Base-by-base conservation (phyloP, 108 stramenopile genomes). In the Nitzschia palea region DNA sequence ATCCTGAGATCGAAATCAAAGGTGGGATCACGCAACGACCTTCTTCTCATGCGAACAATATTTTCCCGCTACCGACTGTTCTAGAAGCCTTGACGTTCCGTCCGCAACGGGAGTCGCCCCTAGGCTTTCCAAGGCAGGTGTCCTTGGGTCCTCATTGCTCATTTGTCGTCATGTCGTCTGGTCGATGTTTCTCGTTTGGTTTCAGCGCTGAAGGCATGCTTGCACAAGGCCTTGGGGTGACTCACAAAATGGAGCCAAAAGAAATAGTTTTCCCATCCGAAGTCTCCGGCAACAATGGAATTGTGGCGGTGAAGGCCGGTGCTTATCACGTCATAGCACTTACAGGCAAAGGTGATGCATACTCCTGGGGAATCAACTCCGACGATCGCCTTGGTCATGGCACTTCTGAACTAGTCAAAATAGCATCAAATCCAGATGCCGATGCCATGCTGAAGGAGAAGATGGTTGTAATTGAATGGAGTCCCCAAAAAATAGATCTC, bases 161-260 rank as follows among this genome's bases (percentile, higher is more conserved):
- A 8, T 84, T 86, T 69, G 84, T 87, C 9, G 65, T 88, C 26
- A 82, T 81, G 62, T 85, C 81, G 0, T 66, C 32, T 31, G 91
- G 92, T 12, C 47, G 82, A 48, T 82, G 80, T 65, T 57, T 80
- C 34, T 78, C 80, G 1, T 92, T 85, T 74, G 89, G 89, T 3
- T 69, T 77, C 23, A 91, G 86, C 65, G 63, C 55, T 15, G 85
- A 91, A 61, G 89, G 86, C 6, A 71, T 91, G 74, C 79, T 91
- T 1, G 89, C 85, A 0, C 73, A 81, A 5, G 86, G 85, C 10
- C 34, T 63, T 9, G 47, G 74, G 51, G 51, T 50, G 5, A 59
- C 44, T 18, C 71, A 70, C 25, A 43, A 74, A 1, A 43, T 48
- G 36, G 65, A 68, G 44, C 85, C 87, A 10, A 73, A 44, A 0